Base-by-base conservation (phyloP, 108 stramenopile species). In the Poteriospumella lacustris region DNA sequence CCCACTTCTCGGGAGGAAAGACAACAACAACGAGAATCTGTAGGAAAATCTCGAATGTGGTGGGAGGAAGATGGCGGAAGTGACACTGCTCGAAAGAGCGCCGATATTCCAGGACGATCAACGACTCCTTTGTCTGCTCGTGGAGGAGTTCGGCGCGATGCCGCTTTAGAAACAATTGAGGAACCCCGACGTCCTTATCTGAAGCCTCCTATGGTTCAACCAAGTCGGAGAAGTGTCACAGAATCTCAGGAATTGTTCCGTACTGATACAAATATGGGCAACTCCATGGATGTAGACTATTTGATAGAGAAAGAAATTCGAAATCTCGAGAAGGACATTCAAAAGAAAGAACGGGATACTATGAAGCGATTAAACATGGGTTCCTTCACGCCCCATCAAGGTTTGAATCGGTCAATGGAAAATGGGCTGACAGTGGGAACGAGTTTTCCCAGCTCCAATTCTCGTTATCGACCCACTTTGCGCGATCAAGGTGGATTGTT, bases 1-100 rank as follows among this genome's bases (percentile, higher is more conserved):
- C 60, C 60, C 28, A 64, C 60, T 31, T 64, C 60, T 9, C 60
- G 60, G 5, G 60, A 64, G 24, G 29, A 64, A 64, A 19, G 60
- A 31, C 19, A 9, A 15, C 47, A 19, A 15, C 47, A 52, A n/a
- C n/a, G n/a, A 52, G 3, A 34, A 12, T 24, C 60, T 31, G 5
- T 24, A 3, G 5, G 3, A 34, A 5, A 64, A 64, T 3, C 60
- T 33, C 28, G 36, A 64, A 5, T 64, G 36, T 64, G 60, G 60
- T 64, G 60, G 60, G 60, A 64, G 31, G 36, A 64, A 5, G 36
- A 64, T 3, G 36, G 36, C 60, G 36, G 36, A 26, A 24, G 36
- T 34, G 24, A 64, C 36, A 26, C 24, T 15, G 52, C 24, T 56
- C 52, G 24, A 56, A 15, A 56, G 24, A 56, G 52, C 52, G 52